phyloP scores from a whole-genome alignment of 2,329 filamentous ascomycete genomes.

The Neonectria neomacrospora region DNA sequence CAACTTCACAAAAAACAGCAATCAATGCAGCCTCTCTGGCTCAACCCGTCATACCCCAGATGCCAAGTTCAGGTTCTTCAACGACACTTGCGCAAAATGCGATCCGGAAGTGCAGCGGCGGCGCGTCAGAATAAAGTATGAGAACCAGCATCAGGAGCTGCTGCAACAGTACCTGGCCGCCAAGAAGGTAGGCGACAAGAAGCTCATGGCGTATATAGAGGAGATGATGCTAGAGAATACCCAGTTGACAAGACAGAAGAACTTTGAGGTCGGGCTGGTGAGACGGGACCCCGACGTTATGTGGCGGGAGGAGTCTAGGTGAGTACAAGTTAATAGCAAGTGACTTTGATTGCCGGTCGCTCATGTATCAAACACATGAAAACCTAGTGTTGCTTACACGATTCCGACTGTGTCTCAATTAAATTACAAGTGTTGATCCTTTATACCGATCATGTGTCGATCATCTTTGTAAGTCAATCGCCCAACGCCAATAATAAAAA shows the following conservation, averaged over 20 bases:
- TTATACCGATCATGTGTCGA: slow-evolving; percentile 21
- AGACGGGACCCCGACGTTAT: slow-evolving; percentile 36
- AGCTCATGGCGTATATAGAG: slow-evolving; percentile 40
- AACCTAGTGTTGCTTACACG: background rate
- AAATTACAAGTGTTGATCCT: slow-evolving; percentile 9
- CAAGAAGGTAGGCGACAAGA: slow-evolving; percentile 36
- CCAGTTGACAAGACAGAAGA: slow-evolving; percentile 32
- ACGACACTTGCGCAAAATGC: slow-evolving; percentile 53
- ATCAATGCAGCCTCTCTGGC: slow-evolving; percentile 18
- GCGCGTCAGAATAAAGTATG: slow-evolving; percentile 41
- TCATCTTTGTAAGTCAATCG: slow-evolving; percentile 33
- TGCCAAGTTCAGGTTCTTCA: slow-evolving; percentile 38
- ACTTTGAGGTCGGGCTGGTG: slow-evolving; percentile 39
- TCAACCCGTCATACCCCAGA: slow-evolving; percentile 28
- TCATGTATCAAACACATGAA: background rate
- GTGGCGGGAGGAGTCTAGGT: slow-evolving; percentile 34
- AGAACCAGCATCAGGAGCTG: slow-evolving; percentile 42
- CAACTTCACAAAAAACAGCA: slow-evolving; percentile 32
- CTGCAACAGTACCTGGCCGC: slow-evolving; percentile 43
- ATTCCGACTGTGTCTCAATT: background rate
- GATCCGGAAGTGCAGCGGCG: slow-evolving; percentile 46
- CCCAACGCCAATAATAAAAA: slow-evolving; percentile 34
- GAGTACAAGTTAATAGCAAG: slow-evolving; percentile 10
- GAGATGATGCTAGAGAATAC: slow-evolving; percentile 38
- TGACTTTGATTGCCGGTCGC: background rate